Conservation (phyloP, 1,139 yeast genomes). For the Blastobotrys serpentis region DNA sequence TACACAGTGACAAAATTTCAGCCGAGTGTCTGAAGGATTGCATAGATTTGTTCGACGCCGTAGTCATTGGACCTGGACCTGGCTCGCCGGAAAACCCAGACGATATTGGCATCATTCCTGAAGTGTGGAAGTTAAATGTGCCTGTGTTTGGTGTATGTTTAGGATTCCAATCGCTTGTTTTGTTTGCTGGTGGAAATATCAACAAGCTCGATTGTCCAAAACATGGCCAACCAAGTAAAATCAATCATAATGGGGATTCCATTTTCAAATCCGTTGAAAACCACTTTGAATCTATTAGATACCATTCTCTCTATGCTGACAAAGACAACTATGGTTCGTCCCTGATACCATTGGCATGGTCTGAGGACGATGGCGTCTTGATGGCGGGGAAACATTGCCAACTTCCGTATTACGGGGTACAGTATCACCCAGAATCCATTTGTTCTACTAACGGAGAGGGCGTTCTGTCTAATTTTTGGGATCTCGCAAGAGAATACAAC, state of each 20-base stretch:
- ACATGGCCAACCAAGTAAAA: constrained; percentile 81
- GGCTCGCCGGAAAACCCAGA: constrained; percentile 68
- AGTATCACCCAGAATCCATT: constrained; percentile 94
- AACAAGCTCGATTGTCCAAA: constrained; percentile 55
- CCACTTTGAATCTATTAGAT: constrained; percentile 69
- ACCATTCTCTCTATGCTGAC: constrained; percentile 76
- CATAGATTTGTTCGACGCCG: constrained; percentile 59
- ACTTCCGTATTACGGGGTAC: constrained; percentile 87
- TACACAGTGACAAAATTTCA: constrained; percentile 70
- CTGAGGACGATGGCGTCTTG: constrained; percentile 42
- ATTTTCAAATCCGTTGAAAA: constrained; percentile 45
- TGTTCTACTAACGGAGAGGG: constrained; percentile 69
- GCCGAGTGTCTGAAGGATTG: constrained; percentile 44
- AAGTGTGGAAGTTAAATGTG: constrained; percentile 45
- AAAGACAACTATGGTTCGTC: constrained; percentile 27
- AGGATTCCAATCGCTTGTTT: constrained; percentile 85
- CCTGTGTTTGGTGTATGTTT: constrained; percentile 91
- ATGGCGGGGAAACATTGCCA: constrained; percentile 74
- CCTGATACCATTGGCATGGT: constrained; percentile 28
- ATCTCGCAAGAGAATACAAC: constrained; percentile 48
- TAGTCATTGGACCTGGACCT: constrained; percentile 96
- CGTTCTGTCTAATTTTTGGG: constrained; percentile 63
- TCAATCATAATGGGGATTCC: constrained; percentile 39
- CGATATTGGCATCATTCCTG: constrained; percentile 78
- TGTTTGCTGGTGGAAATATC: constrained; percentile 60